phyloP scores from a whole-genome alignment of 179 eudicot species.

The Nepenthes alata region DNA sequence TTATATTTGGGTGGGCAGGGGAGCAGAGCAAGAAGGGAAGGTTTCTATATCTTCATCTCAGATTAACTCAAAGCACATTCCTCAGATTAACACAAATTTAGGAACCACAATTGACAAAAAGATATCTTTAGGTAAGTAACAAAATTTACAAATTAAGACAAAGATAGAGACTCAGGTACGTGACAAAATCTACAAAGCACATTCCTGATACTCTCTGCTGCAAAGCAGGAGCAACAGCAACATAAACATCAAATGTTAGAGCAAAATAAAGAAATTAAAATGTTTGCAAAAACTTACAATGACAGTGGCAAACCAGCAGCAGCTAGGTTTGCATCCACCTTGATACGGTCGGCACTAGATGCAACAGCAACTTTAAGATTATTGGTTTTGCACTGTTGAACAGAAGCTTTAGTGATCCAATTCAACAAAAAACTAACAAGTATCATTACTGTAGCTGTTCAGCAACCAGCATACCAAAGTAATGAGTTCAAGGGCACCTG shows the following conservation, averaged over 20 bases:
- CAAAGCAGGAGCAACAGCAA: not conserved
- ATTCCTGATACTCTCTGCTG: no score
- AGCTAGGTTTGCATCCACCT: conserved; percentile 89
- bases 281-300: conserved; percentile 36
- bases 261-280: not conserved
- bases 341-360: conserved; percentile 95
- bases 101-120: no score
- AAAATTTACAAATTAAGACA: no score
- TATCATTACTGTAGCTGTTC: not conserved
- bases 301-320: conserved; percentile 81
- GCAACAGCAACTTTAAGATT: conserved; percentile 99
- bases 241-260: not conserved
- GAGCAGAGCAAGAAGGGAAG: no score
- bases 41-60: no score
- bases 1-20: no score
- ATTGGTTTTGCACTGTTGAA: conserved; percentile 67
- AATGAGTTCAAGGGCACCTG: conserved; percentile 87
- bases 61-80: no score
- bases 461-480: conserved; percentile 39
- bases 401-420: conserved; percentile 9
- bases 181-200: no score
- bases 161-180: no score
- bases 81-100: no score
- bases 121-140: no score
- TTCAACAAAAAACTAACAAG: not conserved